Conservation (phyloP, 306 rosid species). For the Mucuna pruriens region DNA sequence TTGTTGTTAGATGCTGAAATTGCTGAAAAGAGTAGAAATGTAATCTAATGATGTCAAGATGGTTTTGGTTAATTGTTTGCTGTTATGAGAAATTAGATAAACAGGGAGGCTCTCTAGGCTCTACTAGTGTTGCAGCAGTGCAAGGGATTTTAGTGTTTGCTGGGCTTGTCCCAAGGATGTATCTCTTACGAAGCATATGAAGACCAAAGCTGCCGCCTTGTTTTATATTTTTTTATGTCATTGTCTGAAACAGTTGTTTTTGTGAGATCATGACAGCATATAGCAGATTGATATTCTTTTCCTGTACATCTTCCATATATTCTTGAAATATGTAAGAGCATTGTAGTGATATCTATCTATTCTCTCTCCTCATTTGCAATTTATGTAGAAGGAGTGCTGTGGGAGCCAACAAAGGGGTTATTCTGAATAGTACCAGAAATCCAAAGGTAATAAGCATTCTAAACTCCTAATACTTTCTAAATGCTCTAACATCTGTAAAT, state of each 20-base stretch:
- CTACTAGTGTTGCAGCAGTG: neutral
- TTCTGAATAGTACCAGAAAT: constrained; percentile 34
- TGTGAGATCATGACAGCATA: neutral
- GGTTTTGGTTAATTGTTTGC: constrained; percentile 2
- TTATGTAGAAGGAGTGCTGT: constrained; percentile 47
- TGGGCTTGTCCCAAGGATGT: neutral
- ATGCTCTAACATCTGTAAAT: neutral
- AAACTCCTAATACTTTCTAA: constrained; percentile 29
- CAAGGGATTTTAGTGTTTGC: constrained; percentile 18
- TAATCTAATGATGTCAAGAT: neutral
- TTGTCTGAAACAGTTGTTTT: neutral
- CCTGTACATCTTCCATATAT: neutral
- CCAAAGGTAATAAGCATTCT: constrained; percentile 55
- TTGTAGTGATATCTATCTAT: neutral
- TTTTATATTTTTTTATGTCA: neutral
- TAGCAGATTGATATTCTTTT: constrained; percentile 3
- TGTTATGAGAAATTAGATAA: constrained; percentile 21
- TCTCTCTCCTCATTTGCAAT: constrained; percentile 28
- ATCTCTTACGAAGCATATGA: neutral
- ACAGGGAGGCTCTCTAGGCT: constrained; percentile 19
- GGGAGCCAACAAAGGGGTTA: constrained; percentile 45
- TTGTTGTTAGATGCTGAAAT: constrained; percentile 1
- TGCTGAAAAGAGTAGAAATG: neutral
- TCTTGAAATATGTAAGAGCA: neutral
- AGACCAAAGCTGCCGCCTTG: neutral